Evolutionary conservation across 345 rosid genomes (phyloP), one percentile per base, ranked within the genome.

Genomic region (Rhizophora apiculata): DNA sequence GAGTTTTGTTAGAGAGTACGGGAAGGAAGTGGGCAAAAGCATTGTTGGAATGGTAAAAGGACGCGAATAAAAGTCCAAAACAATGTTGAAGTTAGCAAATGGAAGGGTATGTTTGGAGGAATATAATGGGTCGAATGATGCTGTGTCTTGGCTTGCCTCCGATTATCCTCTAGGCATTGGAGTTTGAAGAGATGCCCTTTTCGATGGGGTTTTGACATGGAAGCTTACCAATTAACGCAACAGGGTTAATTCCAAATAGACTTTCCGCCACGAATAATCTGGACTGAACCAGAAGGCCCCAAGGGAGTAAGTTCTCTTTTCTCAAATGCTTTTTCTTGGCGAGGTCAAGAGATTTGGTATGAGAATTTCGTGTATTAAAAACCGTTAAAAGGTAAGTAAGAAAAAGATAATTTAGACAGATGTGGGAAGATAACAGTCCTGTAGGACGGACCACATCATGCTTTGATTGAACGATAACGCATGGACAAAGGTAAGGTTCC

Each of bases 71-170:
- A 72, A 74, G 37, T 82, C 84, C 94, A 85, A 88, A 64, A 78
- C 82, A 80, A 82, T 68, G 84, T 83, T 78, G 86, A 78, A 72
- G 73, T 68, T 80, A 84, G 92, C 90, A 74, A 82, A 81, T 92
- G 93, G 93, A 89, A 82, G 87, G 85, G 85, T 72, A 72, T 84
- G 89, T 77, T 92, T 89, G 91, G 88, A 82, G 81, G 87, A 89
- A 88, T 86, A 80, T 86, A 79, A 82, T 72, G 71, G 69, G 71
- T 68, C 66, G 75, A 62, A 54, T 60, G 75, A 71, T 69, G 49
- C 76, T 46, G 71, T 56, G 66, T 21, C 75, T 15, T 13, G 65
- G 60, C 30, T 34, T 68, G 71, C 56, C 65, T 60, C 67, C 27
- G 24, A 54, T 73, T 69, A 72, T 72, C 30, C 24, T 55, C 13